These are phyloP conservation scores for Moricandia arvensis DNA, from an alignment of 345 rosid genomes.

Conservation along the genomic window DNA sequence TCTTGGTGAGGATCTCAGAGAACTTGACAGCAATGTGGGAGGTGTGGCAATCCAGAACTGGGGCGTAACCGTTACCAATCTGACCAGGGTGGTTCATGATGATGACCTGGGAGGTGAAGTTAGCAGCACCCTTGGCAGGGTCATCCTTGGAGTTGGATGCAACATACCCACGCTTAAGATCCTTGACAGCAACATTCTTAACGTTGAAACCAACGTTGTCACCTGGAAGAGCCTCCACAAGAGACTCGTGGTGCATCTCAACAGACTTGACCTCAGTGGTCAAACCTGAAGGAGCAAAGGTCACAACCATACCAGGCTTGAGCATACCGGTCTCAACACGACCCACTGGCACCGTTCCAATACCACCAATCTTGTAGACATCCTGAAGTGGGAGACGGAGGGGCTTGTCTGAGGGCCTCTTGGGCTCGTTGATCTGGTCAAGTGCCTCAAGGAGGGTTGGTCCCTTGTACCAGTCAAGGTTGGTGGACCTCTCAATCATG, in stretches of 20 bases:
- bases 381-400: too few relatives aligned
- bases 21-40: slow-evolving; percentile 81
- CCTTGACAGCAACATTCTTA: slow-evolving; percentile 81
- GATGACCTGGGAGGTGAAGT: slow-evolving; percentile 75
- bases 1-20: slow-evolving; percentile 59
- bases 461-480: too few relatives aligned
- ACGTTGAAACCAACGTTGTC: slow-evolving; percentile 83
- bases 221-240: slow-evolving; percentile 70
- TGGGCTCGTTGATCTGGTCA: too few relatives aligned
- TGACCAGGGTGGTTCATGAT: slow-evolving; percentile 96
- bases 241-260: slow-evolving; percentile 93
- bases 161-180: slow-evolving; percentile 75
- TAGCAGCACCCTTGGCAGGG: slow-evolving; percentile 77
- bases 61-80: slow-evolving; percentile 87
- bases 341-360: too few relatives aligned
- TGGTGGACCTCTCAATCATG: too few relatives aligned
- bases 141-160: slow-evolving; percentile 92
- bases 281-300: slow-evolving; percentile 75
- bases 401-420: too few relatives aligned
- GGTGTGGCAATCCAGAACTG: slow-evolving; percentile 84
- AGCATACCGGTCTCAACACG: slow-evolving; percentile 55
- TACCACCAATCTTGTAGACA: too few relatives aligned
- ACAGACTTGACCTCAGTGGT: slow-evolving; percentile 86
- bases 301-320: slow-evolving; percentile 77
- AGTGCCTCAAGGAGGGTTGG: too few relatives aligned